Evolutionary conservation across 495 filamentous ascomycete species (phyloP), one percentile per base, ranked within the genome.

Genomic region (Penicillium fimorum): DNA sequence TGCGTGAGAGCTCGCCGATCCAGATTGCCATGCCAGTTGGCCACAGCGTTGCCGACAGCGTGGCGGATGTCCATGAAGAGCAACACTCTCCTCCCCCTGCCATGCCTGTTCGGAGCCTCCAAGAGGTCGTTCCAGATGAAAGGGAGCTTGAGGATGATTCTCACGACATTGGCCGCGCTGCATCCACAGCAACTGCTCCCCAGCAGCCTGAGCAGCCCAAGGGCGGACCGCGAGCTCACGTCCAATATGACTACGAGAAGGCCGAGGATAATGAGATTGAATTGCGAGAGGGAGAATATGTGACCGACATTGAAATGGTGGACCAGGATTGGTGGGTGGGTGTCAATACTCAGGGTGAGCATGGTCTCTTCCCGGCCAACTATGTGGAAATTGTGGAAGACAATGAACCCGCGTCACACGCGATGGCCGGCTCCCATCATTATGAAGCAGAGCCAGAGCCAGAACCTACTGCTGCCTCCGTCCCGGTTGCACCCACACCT

Each of bases 281-380:
- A 54, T 79, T 99, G 4, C 79, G 78, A n/a, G 94, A 99, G 71
- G 91, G 92, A 17, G 91, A 96, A 53, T 84, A 86, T 61, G 87
- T 99, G 35, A 92, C 86, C n/a, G 85, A 96, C 58, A 96, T 99
- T 65, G 91, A 99, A 44, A 95, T 96, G 91, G 91, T 98, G 2
- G 95, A 98, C 59, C 75, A 82, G 45, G 93, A 97, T 67, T 99
- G 94, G 94, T 99, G 94, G 94, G 86, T 94, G 81, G 94, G 94
- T 11, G 85, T 85, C 53, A 97, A 97, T 69, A 65, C 74, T 6
- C 76, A 72, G 47, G 95, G 94, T 54, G 89, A 97, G 66, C 82
- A 77, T 32, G 94, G 94, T 7, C 77, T 97, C 29, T 99, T 99
- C 77, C 94, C 94, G 0, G 93, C 90, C 70, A 97, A 96, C 72